Conservation (phyloP, 2,329 filamentous ascomycete genomes). For the Orbilia brochopaga region DNA sequence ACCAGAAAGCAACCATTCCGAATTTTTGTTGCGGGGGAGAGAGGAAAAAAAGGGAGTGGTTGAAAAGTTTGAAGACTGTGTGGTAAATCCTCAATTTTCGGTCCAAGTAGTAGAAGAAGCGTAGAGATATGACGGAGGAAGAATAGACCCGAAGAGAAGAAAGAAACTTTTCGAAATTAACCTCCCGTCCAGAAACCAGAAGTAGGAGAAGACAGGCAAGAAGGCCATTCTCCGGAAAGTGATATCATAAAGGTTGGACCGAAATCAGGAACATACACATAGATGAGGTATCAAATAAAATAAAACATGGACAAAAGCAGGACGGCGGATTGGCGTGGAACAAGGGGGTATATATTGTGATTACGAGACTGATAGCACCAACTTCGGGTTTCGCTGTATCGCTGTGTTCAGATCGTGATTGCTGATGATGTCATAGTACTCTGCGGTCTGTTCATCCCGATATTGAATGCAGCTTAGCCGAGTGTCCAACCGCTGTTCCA, state of each 20-base stretch:
- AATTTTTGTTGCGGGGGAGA: conserved; percentile 15
- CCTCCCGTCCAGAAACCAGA: background rate
- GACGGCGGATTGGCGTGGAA: background rate
- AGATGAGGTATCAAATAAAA: conserved; percentile 34
- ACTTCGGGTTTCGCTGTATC: conserved; percentile 81
- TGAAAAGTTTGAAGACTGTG: conserved; percentile 9
- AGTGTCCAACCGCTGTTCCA: conserved; percentile 82
- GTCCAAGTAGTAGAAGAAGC: conserved; percentile 16
- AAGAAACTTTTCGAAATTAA: conserved; percentile 12
- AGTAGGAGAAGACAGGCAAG: background rate
- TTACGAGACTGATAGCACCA: conserved; percentile 71
- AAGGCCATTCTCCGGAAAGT: background rate
- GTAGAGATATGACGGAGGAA: conserved; percentile 16
- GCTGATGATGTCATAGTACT: conserved; percentile 75
- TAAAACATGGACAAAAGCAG: conserved; percentile 1
- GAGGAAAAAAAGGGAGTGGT: conserved; percentile 1
- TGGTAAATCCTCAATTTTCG: conserved; percentile 29
- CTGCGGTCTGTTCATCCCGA: conserved; percentile 79
- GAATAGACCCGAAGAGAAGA: conserved; percentile 17
- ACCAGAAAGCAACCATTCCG: conserved; percentile 19
- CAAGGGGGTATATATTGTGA: conserved; percentile 13
- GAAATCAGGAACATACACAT: conserved; percentile 34
- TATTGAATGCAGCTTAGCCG: conserved; percentile 74
- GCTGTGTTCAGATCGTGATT: conserved; percentile 82
- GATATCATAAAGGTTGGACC: conserved; percentile 29